Conservation (phyloP, 2,329 filamentous ascomycete genomes). For the Scedosporium minutisporum region DNA sequence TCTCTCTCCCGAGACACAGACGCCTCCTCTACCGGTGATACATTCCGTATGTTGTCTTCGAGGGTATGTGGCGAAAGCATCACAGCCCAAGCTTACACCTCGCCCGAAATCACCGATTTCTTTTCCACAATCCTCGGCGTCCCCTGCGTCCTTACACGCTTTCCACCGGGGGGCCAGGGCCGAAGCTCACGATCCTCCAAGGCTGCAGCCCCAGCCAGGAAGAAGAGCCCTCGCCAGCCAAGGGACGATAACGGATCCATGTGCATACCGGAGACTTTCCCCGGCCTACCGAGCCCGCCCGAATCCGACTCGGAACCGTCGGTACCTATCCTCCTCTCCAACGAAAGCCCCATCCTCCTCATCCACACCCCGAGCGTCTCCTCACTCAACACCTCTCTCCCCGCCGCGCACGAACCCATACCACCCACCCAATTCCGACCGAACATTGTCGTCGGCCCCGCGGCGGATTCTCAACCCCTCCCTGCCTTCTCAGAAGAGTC, state of each 20-base stretch:
- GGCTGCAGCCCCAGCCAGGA: constrained; percentile 48
- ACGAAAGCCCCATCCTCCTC: constrained; percentile 86
- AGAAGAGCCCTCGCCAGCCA: constrained; percentile 29
- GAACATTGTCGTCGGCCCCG: constrained; percentile 67
- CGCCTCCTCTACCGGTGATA: constrained; percentile 32
- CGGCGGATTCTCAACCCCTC: constrained; percentile 26
- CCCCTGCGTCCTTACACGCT: constrained; percentile 74
- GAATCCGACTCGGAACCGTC: constrained; percentile 44
- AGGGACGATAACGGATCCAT: constrained; percentile 10
- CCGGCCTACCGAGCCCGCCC: constrained; percentile 38
- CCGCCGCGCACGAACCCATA: constrained; percentile 52
- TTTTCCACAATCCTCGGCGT: constrained; percentile 68
- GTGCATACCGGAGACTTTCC: constrained; percentile 44
- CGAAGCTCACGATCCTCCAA: constrained; percentile 60
- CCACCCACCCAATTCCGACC: constrained; percentile 73
- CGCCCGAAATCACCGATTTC: constrained; percentile 57
- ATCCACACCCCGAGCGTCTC: constrained; percentile 74
- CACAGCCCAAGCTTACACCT: constrained; percentile 59
- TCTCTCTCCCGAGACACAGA: constrained; percentile 61
- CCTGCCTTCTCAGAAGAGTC: constrained; percentile 68
- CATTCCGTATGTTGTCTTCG: constrained; percentile 37
- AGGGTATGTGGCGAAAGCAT: constrained; percentile 79
- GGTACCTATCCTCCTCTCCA: constrained; percentile 63
- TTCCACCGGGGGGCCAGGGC: constrained; percentile 57
- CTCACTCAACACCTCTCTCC: constrained; percentile 64